phyloP scores from a whole-genome alignment of 2,329 filamentous ascomycete species.

The Fusarium duplospermum region DNA sequence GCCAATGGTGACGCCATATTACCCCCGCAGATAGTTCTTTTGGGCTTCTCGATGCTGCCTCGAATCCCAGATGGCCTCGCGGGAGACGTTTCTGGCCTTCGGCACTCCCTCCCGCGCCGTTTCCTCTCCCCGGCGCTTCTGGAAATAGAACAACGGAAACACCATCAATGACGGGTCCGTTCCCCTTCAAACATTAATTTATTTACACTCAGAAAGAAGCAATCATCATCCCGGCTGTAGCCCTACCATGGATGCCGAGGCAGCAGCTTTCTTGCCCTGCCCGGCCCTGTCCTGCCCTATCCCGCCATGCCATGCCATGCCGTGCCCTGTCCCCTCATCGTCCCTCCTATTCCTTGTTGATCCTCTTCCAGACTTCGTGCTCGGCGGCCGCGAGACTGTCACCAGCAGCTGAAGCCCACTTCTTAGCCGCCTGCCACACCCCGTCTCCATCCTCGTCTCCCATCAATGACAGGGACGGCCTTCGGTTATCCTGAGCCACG shows the following conservation, averaged over 20 bases:
- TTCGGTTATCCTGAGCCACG: conserved; percentile 40
- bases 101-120: conserved; percentile 25
- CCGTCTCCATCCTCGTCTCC: conserved; percentile 54
- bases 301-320: too few relatives aligned
- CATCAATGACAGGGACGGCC: conserved; percentile 34
- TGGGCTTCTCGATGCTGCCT: conserved; percentile 26
- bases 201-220: conserved; percentile 36
- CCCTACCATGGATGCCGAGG: conserved; percentile 30
- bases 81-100: conserved; percentile 21
- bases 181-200: conserved; percentile 41
- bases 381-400: conserved; percentile 69
- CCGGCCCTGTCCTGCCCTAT: neutral
- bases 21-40: conserved; percentile 36
- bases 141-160: conserved; percentile 44
- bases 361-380: conserved; percentile 71
- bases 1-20: conserved; percentile 37
- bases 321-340: neutral
- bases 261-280: conserved; percentile 3
- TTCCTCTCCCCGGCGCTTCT: conserved; percentile 31
- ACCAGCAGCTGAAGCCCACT: conserved; percentile 67
- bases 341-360: conserved; percentile 64
- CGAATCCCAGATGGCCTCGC: conserved; percentile 16
- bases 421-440: conserved; percentile 69
- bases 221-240: conserved; percentile 29
- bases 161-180: conserved; percentile 26